These are phyloP conservation scores for Harrya chromipes DNA, from an alignment of 768 basidiomycete genomes.

Conservation along the genomic window DNA sequence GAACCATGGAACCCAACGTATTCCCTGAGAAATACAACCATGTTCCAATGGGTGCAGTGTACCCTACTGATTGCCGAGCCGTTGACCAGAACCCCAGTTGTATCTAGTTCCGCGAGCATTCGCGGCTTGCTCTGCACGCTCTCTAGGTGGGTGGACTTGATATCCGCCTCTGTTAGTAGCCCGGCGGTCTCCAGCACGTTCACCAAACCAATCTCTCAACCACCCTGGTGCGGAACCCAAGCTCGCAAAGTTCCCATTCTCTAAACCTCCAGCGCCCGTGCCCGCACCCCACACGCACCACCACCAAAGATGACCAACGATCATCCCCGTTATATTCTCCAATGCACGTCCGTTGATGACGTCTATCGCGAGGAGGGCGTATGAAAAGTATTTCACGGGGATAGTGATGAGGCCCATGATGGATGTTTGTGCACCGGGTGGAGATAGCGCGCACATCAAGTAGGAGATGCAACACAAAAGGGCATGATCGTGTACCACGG, in stretches of 20 bases:
- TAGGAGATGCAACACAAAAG: slow-evolving; percentile 68
- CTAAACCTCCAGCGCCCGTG: slow-evolving; percentile 37
- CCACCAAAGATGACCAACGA: slow-evolving; percentile 83
- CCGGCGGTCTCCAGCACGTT: slow-evolving; percentile 31
- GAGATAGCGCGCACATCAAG: slow-evolving; percentile 62
- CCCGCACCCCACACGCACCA: slow-evolving; percentile 59
- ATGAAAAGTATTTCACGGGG: slow-evolving; percentile 72
- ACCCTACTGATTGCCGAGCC: slow-evolving; percentile 39
- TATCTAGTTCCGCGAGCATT: slow-evolving; percentile 32
- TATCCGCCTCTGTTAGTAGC: slow-evolving; percentile 47
- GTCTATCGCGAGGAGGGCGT: slow-evolving; percentile 70
- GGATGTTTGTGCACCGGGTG: slow-evolving; percentile 64
- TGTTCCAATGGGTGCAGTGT: neutral
- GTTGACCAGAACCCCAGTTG: slow-evolving; percentile 54
- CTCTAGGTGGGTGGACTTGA: slow-evolving; percentile 55
- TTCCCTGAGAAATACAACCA: too few species aligned
- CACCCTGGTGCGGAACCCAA: slow-evolving; percentile 57
- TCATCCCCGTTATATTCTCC: slow-evolving; percentile 59
- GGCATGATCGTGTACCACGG: slow-evolving; percentile 58
- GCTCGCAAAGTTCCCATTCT: slow-evolving; percentile 36
- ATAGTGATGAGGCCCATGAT: slow-evolving; percentile 77
- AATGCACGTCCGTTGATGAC: slow-evolving; percentile 63
- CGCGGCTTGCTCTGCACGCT: slow-evolving; percentile 23
- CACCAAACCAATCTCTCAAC: slow-evolving; percentile 50
- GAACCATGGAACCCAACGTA: too few species aligned